A percentile compares a stretch with the other conserved stretches of the same genome.
Evolutionary conservation across 257 asterid genomes (phyloP).

Genomic region (Ajuga chamaepitys): DNA sequence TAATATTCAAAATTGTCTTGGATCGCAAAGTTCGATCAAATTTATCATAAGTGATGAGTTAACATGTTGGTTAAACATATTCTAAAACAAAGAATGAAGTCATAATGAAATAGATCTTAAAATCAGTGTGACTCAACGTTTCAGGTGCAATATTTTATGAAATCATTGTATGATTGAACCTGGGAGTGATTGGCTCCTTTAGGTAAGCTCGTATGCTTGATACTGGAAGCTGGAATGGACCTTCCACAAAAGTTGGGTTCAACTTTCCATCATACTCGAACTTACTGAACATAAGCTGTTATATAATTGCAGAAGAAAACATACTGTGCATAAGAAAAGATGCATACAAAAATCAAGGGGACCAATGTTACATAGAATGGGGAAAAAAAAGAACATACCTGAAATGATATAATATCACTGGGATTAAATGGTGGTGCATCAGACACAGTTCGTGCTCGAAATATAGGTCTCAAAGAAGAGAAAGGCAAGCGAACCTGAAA

Average conservation of each 20-base stretch:
- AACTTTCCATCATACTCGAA: constrained; percentile 92
- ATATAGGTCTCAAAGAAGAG: constrained; percentile 82
- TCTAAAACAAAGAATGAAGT: not conserved
- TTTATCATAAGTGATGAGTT: too few relatives aligned
- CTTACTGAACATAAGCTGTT: constrained; percentile 95
- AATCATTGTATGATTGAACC: constrained; percentile 30
- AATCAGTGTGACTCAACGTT: not conserved
- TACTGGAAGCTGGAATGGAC: constrained; percentile 84
- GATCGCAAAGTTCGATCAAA: too few relatives aligned
- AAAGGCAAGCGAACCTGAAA: constrained; percentile 76
- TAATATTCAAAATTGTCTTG: too few relatives aligned
- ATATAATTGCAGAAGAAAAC: constrained; percentile 11
- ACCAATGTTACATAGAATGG: not conserved
- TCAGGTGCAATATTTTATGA: not conserved
- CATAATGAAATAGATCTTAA: not conserved
- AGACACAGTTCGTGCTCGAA: constrained; percentile 77
- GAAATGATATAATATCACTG: constrained; percentile 68
- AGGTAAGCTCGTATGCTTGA: constrained; percentile 73
- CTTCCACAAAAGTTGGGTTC: constrained; percentile 85
- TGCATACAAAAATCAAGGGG: not conserved
- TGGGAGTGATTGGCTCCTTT: constrained; percentile 74
- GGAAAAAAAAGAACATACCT: constrained; percentile 57
- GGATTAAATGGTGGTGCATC: constrained; percentile 87
- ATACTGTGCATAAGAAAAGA: not conserved
- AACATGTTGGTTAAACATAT: too few relatives aligned